phyloP scores from a whole-genome alignment of 139 green algal species.

The Chara braunii region DNA sequence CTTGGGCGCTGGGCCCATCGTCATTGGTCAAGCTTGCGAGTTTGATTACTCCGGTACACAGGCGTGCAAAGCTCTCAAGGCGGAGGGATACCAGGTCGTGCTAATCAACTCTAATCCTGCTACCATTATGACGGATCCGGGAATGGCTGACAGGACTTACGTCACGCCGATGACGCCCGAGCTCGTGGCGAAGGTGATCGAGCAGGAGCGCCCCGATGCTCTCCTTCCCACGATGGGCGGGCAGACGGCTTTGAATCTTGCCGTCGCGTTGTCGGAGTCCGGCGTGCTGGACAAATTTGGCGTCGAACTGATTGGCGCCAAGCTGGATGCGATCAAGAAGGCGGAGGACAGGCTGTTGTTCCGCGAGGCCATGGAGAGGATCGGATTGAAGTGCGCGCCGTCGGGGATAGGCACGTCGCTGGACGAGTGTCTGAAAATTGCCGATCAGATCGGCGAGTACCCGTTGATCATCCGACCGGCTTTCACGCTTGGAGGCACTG shows the following conservation, averaged over 20 bases:
- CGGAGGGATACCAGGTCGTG: conserved; percentile 89
- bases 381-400: conserved; percentile 43
- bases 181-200: conserved; percentile 40
- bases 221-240: conserved; percentile 98
- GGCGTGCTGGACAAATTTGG: conserved; percentile 45
- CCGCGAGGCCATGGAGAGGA: conserved; percentile 64
- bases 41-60: conserved; percentile 96
- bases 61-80: conserved; percentile 96
- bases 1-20: conserved; percentile 90
- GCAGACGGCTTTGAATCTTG: conserved; percentile 95
- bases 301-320: conserved; percentile 97
- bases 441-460: conserved; percentile 66
- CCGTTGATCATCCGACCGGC: conserved; percentile 97
- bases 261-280: conserved; percentile 80
- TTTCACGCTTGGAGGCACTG: conserved; percentile 95
- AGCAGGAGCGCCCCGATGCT: conserved; percentile 82
- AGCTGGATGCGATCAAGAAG: conserved; percentile 95
- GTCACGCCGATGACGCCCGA: conserved; percentile 90
- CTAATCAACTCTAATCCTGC: conserved; percentile 98
- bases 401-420: conserved; percentile 54
- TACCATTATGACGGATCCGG: conserved; percentile 99
- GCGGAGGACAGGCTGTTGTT: conserved; percentile 96
- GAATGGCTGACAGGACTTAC: conserved; percentile 92
- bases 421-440: conserved; percentile 58
- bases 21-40: conserved; percentile 99